These are phyloP conservation scores for Sparassis latifolia DNA, from an alignment of 1,284 basidiomycete genomes.

Conservation along the genomic window DNA sequence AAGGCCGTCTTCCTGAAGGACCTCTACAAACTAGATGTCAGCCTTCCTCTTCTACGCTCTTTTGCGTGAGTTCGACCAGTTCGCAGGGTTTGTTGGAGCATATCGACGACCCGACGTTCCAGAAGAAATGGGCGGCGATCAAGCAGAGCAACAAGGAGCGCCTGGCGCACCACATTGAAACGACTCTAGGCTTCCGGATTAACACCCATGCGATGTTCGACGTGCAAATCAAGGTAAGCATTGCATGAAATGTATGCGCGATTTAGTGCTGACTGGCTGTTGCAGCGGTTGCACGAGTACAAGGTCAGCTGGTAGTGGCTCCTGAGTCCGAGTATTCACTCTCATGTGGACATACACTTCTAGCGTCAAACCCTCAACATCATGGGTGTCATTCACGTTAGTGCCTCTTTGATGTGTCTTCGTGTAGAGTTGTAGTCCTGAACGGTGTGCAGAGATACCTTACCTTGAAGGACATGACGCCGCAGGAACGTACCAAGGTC, in stretches of 20 bases:
- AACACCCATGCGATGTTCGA: slow-evolving; percentile 85
- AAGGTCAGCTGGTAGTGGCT: slow-evolving; percentile 42
- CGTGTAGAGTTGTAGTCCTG: not conserved
- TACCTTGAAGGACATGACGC: slow-evolving; percentile 69
- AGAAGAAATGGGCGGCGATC: slow-evolving; percentile 72
- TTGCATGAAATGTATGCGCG: not conserved
- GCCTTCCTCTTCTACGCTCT: not conserved
- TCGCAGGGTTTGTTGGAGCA: slow-evolving; percentile 48
- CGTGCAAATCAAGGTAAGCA: slow-evolving; percentile 80
- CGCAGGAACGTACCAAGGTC: slow-evolving; percentile 74
- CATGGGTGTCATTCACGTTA: slow-evolving; percentile 77
- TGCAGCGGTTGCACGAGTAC: slow-evolving; percentile 77
- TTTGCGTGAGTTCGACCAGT: not conserved
- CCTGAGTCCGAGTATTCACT: not conserved
- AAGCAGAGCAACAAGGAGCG: slow-evolving; percentile 87
- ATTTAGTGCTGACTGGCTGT: slow-evolving; percentile 3
- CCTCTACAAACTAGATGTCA: slow-evolving; percentile 53
- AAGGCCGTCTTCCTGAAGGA: slow-evolving; percentile 79
- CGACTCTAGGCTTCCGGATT: slow-evolving; percentile 67
- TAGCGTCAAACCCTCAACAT: slow-evolving; percentile 84
- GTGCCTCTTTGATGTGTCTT: slow-evolving; percentile 16
- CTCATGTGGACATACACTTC: not conserved
- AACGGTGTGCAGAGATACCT: slow-evolving; percentile 64
- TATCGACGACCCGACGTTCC: slow-evolving; percentile 69
- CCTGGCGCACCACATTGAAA: slow-evolving; percentile 72